phyloP scores from a whole-genome alignment of 2,329 filamentous ascomycete genomes.

The Fusarium agapanthi region DNA sequence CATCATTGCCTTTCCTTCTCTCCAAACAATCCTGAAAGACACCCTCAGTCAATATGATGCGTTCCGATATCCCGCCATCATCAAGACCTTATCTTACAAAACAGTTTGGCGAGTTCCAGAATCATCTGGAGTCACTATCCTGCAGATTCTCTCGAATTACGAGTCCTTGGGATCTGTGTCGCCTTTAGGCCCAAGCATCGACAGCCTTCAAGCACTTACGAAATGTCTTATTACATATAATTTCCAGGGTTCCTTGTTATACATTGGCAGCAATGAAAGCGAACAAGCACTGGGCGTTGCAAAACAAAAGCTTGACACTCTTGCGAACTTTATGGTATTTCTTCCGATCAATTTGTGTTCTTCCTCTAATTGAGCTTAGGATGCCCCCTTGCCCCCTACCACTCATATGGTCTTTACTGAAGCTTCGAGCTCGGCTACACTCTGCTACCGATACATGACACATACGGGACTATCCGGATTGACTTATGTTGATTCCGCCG shows the following conservation, averaged over 20 bases:
- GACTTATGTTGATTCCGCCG: constrained; percentile 37
- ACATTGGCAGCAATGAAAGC: constrained; percentile 38
- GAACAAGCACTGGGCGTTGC: constrained; percentile 15
- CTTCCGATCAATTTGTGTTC: background rate
- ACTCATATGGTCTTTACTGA: constrained; percentile 40
- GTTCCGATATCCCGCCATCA: constrained; percentile 34
- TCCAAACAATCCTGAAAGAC: background rate
- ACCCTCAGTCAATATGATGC: constrained; percentile 20
- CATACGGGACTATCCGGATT: constrained; percentile 39
- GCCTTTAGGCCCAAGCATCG: constrained; percentile 5
- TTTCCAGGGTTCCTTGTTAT: constrained; percentile 39
- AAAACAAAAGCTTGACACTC: constrained; percentile 33
- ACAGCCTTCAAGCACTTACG: constrained; percentile 3
- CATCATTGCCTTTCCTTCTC: constrained; percentile 37
- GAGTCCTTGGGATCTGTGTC: constrained; percentile 19
- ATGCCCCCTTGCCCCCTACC: background rate
- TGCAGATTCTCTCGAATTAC: constrained; percentile 27
- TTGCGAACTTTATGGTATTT: constrained; percentile 29
- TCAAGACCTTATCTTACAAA: constrained; percentile 31
- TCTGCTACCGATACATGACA: constrained; percentile 41
- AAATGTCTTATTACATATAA: constrained; percentile 43
- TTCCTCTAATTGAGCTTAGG: constrained; percentile 28
- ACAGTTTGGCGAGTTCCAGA: constrained; percentile 41
- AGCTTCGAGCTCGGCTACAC: background rate
- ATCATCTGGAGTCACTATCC: constrained; percentile 3